Percentiles rank a stretch among this genome's conserved stretches.
Conservation (phyloP, 2,329 filamentous ascomycete genomes). For the Celoporthe dispersa region DNA sequence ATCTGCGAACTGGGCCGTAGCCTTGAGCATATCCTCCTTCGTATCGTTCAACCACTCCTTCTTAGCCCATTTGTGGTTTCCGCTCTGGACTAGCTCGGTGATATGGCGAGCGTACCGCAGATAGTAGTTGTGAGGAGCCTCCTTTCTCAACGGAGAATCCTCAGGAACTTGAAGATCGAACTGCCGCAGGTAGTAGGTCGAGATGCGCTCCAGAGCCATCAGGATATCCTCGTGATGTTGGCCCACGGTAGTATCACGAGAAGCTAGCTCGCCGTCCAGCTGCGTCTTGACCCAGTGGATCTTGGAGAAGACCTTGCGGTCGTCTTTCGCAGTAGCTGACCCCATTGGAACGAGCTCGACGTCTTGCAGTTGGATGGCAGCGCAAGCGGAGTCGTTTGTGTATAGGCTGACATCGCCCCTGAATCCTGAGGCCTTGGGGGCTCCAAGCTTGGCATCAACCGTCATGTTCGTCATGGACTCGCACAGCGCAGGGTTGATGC, state of each 20-base stretch:
- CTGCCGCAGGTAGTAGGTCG: constrained; percentile 14
- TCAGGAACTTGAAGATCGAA: background rate
- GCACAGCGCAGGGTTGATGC: constrained; percentile 19
- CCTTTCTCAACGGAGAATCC: background rate
- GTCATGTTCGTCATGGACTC: background rate
- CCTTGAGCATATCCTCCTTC: constrained; percentile 20
- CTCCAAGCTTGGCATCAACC: constrained; percentile 3
- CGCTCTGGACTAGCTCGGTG: background rate
- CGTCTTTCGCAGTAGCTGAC: background rate
- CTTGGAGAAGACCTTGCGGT: constrained; percentile 11
- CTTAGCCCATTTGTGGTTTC: constrained; percentile 10
- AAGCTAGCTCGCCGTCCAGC: background rate
- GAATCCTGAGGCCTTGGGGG: constrained; percentile 6
- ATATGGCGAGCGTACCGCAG: constrained; percentile 8
- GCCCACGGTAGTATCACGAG: background rate
- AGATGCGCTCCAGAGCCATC: background rate
- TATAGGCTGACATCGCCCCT: constrained; percentile 23
- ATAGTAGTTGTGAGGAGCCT: background rate
- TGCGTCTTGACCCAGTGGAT: background rate
- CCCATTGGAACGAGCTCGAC: constrained; percentile 6
- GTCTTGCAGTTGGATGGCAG: constrained; percentile 18
- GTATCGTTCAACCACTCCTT: constrained; percentile 22
- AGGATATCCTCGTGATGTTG: background rate
- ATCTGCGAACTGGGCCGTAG: background rate
- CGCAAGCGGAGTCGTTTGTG: constrained; percentile 10